Percentiles rank a stretch among this genome's conserved stretches.
Conservation (phyloP, 2,329 filamentous ascomycete species). For the Alternaria burnsii region DNA sequence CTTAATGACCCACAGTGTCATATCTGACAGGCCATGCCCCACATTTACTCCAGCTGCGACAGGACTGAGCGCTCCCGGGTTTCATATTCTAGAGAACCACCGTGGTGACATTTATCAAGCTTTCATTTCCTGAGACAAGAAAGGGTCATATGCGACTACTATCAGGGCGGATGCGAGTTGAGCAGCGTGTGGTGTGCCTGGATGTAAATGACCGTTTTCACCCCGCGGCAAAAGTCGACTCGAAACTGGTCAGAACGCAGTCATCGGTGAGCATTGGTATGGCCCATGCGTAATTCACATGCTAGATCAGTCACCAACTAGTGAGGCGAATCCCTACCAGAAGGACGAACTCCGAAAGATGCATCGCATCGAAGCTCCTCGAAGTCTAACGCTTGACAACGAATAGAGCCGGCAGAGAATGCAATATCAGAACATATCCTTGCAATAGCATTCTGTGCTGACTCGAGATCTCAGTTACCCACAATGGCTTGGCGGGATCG, state of each 20-base stretch:
- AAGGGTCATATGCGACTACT: neutral
- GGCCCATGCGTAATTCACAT: slow-evolving; percentile 12
- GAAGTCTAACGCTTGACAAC: slow-evolving; percentile 6
- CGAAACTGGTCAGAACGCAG: slow-evolving; percentile 7
- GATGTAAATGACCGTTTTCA: neutral
- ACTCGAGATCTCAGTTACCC: slow-evolving; percentile 16
- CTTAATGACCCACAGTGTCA: slow-evolving; percentile 1
- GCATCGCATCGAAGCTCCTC: slow-evolving; percentile 3
- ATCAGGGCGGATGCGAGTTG: neutral
- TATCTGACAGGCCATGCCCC: slow-evolving; percentile 10
- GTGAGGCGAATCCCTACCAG: slow-evolving; percentile 11
- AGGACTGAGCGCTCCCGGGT: slow-evolving; percentile 1
- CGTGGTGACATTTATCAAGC: neutral
- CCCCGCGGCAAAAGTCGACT: slow-evolving; percentile 4
- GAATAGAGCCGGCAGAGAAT: slow-evolving; percentile 12
- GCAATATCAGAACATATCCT: slow-evolving; percentile 7
- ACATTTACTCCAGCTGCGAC: slow-evolving; percentile 7
- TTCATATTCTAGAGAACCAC: slow-evolving; percentile 1
- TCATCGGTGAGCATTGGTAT: slow-evolving; percentile 1
- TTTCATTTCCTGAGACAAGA: neutral
- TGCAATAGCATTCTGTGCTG: slow-evolving; percentile 10
- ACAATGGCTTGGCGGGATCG: slow-evolving; percentile 16
- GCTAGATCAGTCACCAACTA: slow-evolving; percentile 3
- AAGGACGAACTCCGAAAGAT: slow-evolving; percentile 9
- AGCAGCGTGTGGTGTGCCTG: neutral